phyloP scores from a whole-genome alignment of 305 asterid species.

The Lippia alba region DNA sequence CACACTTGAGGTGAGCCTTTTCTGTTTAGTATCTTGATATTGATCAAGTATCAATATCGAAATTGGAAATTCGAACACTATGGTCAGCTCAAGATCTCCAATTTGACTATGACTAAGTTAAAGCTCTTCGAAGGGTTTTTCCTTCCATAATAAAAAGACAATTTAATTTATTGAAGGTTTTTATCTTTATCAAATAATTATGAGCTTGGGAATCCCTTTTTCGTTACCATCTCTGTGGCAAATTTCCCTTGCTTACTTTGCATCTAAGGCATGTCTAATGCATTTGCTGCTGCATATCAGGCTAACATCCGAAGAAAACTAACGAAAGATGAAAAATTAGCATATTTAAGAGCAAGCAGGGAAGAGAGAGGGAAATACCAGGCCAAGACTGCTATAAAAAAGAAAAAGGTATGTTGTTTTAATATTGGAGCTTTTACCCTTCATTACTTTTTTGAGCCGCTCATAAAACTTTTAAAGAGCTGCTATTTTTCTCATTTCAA shows the following conservation, averaged over 20 bases:
- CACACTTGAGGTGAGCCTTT: constrained; percentile 72
- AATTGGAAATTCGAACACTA: neutral
- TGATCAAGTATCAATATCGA: neutral
- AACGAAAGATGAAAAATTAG: constrained; percentile 72
- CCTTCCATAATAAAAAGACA: too few species aligned
- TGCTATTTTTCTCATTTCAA: neutral
- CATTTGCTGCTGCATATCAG: constrained; percentile 49
- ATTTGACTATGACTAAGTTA: neutral
- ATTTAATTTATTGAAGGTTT: neutral
- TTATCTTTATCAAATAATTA: constrained; percentile 6
- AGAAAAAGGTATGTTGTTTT: constrained; percentile 66
- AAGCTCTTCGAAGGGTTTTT: too few species aligned
- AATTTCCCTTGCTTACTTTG: constrained; percentile 3
- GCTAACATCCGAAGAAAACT: constrained; percentile 72
- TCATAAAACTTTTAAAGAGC: constrained; percentile 1
- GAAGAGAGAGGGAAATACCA: constrained; percentile 82
- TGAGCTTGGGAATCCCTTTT: constrained; percentile 16
- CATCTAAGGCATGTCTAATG: constrained; percentile 27
- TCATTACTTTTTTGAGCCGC: too few species aligned
- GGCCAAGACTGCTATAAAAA: constrained; percentile 66
- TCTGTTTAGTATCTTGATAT: constrained; percentile 15
- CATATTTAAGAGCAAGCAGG: constrained; percentile 70
- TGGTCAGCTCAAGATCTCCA: neutral
- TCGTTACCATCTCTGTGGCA: constrained; percentile 10
- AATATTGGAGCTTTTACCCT: neutral